Conservation (phyloP, 805 yeast genomes). For the Kluyveromyces siamensis region DNA sequence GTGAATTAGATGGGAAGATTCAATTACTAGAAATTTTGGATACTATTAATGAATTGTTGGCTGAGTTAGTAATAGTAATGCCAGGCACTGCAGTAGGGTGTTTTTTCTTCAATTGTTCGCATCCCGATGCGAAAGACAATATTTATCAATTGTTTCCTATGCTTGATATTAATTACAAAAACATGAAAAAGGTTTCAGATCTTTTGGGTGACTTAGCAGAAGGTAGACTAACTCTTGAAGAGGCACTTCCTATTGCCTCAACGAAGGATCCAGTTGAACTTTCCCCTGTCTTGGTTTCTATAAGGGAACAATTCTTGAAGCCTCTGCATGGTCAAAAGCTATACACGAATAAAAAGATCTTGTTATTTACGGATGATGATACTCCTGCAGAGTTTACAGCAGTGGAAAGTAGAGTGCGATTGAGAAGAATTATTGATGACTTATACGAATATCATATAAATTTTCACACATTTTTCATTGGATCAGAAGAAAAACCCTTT, state of each 20-base stretch:
- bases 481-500: slow-evolving; percentile 30
- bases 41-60: slow-evolving; percentile 52
- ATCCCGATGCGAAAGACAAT: slow-evolving; percentile 32
- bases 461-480: slow-evolving; percentile 57
- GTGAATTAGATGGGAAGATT: slow-evolving; percentile 27
- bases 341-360: slow-evolving; percentile 49
- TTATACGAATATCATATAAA: slow-evolving; percentile 43
- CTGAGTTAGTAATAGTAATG: slow-evolving; percentile 52
- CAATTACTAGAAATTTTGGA: slow-evolving; percentile 45
- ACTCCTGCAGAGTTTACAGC: slow-evolving; percentile 44
- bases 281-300: slow-evolving; percentile 37
- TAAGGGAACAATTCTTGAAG: slow-evolving; percentile 47
- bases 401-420: slow-evolving; percentile 33
- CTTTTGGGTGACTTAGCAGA: slow-evolving; percentile 36
- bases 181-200: slow-evolving; percentile 49
- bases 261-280: slow-evolving; percentile 25
- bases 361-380: slow-evolving; percentile 71
- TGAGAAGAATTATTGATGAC: slow-evolving; percentile 53
- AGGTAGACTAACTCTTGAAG: slow-evolving; percentile 16
- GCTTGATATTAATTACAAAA: slow-evolving; percentile 43
- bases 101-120: slow-evolving; percentile 44
- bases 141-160: slow-evolving; percentile 43
- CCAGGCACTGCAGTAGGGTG: slow-evolving; percentile 74
- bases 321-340: slow-evolving; percentile 31
- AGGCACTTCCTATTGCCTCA: slow-evolving; percentile 24